Evolutionary conservation across 139 green algal species (phyloP).

Genomic region (Diplosphaera chodatii): DNA sequence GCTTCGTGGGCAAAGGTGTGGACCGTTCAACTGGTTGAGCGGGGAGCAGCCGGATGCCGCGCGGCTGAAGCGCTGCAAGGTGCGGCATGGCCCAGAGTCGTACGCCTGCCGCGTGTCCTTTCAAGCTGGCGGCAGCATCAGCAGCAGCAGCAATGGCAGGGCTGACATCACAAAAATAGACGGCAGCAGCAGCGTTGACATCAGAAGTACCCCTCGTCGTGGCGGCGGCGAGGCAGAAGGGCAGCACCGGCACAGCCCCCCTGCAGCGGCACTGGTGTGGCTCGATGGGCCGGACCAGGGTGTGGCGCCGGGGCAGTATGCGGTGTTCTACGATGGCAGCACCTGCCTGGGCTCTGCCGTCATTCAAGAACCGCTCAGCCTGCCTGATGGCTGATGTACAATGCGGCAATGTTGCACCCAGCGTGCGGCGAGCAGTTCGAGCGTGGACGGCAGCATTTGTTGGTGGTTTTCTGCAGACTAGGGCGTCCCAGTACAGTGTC

Average conservation of each 20-base stretch:
- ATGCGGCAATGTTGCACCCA: too few species aligned
- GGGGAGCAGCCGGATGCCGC: not conserved
- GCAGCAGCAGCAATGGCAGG: not conserved
- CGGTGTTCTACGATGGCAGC: slow-evolving; percentile 85
- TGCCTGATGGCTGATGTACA: not conserved
- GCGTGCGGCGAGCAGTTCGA: too few species aligned
- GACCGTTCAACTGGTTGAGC: slow-evolving; percentile 61
- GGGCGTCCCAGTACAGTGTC: too few species aligned
- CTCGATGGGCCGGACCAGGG: slow-evolving; percentile 83
- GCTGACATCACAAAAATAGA: not conserved
- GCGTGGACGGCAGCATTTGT: too few species aligned
- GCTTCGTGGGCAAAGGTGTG: too few species aligned
- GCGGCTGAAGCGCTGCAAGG: slow-evolving; percentile 39
- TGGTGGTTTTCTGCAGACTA: too few species aligned
- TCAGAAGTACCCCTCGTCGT: too few species aligned
- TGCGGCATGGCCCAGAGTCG: slow-evolving; percentile 71
- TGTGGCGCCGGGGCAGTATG: slow-evolving; percentile 89
- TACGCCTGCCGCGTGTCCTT: slow-evolving; percentile 50
- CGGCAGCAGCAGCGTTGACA: not conserved
- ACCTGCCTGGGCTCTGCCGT: slow-evolving; percentile 71
- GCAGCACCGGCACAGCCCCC: slow-evolving; percentile 9
- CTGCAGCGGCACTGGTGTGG: slow-evolving; percentile 28
- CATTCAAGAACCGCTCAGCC: slow-evolving; percentile 23
- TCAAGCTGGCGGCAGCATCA: not conserved
- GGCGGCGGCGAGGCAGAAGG: too few species aligned